A percentile compares a stretch with the other conserved stretches of the same genome.
Evolutionary conservation across 2,329 filamentous ascomycete genomes (phyloP).

Genomic region (Fusarium dimerum): DNA sequence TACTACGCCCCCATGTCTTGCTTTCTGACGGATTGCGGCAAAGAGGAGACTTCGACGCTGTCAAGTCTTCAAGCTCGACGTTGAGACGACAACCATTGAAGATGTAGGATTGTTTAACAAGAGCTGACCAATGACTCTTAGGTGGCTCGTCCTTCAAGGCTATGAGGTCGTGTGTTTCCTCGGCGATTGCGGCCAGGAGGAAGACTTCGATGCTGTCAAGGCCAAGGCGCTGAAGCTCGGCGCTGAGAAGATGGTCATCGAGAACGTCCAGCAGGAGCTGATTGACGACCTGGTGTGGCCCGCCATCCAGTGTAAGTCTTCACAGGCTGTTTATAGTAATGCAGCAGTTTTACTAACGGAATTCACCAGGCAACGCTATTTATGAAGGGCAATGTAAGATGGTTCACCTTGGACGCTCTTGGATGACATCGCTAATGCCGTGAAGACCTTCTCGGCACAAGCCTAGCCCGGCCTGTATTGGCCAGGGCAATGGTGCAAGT

Average conservation of each 20-base stretch:
- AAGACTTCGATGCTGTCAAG: slow-evolving; percentile 70
- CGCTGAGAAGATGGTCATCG: slow-evolving; percentile 48
- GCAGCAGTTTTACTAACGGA: neutral
- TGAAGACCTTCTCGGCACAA: slow-evolving; percentile 47
- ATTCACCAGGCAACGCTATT: slow-evolving; percentile 10
- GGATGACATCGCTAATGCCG: too few species aligned
- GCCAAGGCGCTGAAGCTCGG: slow-evolving; percentile 58
- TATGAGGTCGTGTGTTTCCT: slow-evolving; percentile 40
- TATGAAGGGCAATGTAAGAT: slow-evolving; percentile 44
- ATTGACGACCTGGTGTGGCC: slow-evolving; percentile 76
- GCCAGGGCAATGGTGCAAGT: slow-evolving; percentile 49
- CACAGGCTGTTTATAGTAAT: neutral
- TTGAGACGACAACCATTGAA: slow-evolving; percentile 1
- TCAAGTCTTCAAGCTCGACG: slow-evolving; percentile 4
- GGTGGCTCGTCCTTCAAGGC: slow-evolving; percentile 39
- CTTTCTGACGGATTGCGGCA: neutral
- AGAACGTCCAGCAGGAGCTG: slow-evolving; percentile 70
- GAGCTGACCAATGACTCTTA: slow-evolving; percentile 17
- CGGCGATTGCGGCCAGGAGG: slow-evolving; percentile 68
- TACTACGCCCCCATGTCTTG: neutral
- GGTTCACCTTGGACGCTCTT: too few species aligned
- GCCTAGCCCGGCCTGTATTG: slow-evolving; percentile 66
- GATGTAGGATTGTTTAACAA: slow-evolving; percentile 1
- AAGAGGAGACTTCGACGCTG: slow-evolving; percentile 2
- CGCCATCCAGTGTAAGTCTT: slow-evolving; percentile 61